phyloP scores from a whole-genome alignment of 768 basidiomycete genomes.

The Xerocomus spinulosus region DNA sequence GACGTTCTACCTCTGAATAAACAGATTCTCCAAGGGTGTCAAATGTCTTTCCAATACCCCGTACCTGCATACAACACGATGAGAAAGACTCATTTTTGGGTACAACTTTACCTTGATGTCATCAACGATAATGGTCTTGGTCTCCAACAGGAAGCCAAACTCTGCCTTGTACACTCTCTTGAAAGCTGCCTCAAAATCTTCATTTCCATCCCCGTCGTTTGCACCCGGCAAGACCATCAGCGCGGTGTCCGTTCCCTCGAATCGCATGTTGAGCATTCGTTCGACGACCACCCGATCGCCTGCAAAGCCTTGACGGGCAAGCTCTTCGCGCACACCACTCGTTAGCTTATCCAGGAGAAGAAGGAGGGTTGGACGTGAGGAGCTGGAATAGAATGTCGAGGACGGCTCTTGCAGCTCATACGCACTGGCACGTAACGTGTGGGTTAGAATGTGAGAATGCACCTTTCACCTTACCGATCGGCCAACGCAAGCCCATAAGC shows the following conservation, averaged over 20 bases:
- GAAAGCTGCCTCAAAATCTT: constrained; percentile 80
- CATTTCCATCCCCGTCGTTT: constrained; percentile 47
- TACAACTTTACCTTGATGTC: constrained; percentile 69
- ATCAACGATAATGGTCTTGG: constrained; percentile 80
- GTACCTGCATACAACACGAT: constrained; percentile 45
- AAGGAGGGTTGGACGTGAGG: constrained; percentile 51
- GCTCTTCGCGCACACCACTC: constrained; percentile 55
- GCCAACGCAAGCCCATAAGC: constrained; percentile 93
- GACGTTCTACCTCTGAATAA: constrained; percentile 61
- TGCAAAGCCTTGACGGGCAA: constrained; percentile 79
- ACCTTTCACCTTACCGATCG: constrained; percentile 46
- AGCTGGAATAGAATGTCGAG: constrained; percentile 68
- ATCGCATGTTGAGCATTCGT: constrained; percentile 87
- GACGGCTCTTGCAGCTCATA: constrained; percentile 88
- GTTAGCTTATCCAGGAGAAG: constrained; percentile 68
- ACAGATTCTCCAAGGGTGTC: constrained; percentile 76
- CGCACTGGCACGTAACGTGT: constrained; percentile 44
- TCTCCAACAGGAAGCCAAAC: constrained; percentile 89
- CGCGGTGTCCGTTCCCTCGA: constrained; percentile 90
- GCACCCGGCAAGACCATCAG: constrained; percentile 72
- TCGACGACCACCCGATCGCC: constrained; percentile 68
- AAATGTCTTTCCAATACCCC: constrained; percentile 88
- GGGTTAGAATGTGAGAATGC: neutral
- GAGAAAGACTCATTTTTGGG: neutral
- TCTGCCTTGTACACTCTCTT: constrained; percentile 75